Evolutionary conservation across 1,284 basidiomycete species (phyloP).

Genomic region (Leccinum angustisporum): DNA sequence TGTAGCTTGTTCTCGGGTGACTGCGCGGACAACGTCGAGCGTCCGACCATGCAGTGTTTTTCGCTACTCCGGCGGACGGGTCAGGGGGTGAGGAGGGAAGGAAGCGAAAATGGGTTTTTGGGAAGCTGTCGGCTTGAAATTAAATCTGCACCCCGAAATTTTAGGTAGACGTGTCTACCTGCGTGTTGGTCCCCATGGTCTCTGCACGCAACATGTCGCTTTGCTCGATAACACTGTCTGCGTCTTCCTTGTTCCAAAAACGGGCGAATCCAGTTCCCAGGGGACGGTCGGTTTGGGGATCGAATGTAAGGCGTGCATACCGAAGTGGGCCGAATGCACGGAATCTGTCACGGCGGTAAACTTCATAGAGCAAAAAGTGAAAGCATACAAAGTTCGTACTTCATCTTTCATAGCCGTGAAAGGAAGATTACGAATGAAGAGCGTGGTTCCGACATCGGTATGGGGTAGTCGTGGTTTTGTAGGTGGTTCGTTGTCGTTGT

Average conservation of each 20-base stretch:
- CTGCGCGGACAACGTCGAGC: constrained; percentile 87
- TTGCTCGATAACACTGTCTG: constrained; percentile 82
- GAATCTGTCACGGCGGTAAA: constrained; percentile 49
- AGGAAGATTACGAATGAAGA: constrained; percentile 94
- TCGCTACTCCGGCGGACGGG: constrained; percentile 84
- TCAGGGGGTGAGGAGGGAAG: constrained; percentile 94
- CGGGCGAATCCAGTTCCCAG: constrained; percentile 96
- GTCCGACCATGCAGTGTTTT: constrained; percentile 90
- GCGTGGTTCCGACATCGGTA: constrained; percentile 84
- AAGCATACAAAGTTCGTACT: constrained; percentile 70
- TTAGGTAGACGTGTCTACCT: constrained; percentile 27
- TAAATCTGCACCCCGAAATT: neutral
- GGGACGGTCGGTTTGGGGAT: constrained; percentile 80
- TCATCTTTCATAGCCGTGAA: constrained; percentile 93
- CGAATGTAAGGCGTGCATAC: constrained; percentile 92
- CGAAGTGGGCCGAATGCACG: constrained; percentile 89
- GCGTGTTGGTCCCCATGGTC: constrained; percentile 45
- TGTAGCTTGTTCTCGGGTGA: constrained; percentile 85
- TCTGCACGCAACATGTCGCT: constrained; percentile 73
- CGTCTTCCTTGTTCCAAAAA: constrained; percentile 94
- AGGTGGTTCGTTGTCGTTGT: constrained; percentile 39
- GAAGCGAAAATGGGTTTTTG: constrained; percentile 83
- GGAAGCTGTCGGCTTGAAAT: constrained; percentile 42
- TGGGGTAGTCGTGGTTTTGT: constrained; percentile 74
- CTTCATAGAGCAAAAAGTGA: neutral